phyloP scores from a whole-genome alignment of 2,329 filamentous ascomycete genomes.

The Colletotrichum filicis region DNA sequence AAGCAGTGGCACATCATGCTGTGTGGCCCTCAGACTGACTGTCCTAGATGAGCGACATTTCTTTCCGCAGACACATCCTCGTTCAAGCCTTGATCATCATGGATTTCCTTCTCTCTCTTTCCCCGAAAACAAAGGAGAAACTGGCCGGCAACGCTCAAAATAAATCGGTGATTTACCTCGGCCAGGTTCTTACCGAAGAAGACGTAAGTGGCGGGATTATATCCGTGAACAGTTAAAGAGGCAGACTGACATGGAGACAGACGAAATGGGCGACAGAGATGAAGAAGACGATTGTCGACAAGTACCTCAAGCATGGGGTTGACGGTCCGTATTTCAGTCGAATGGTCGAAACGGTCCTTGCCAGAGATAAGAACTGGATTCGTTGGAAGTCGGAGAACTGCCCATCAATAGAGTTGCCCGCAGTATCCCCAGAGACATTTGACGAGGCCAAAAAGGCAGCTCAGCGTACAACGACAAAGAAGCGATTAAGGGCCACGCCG shows the following conservation, averaged over 20 bases:
- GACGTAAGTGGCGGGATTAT: conserved; percentile 69
- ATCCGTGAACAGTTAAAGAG: not conserved
- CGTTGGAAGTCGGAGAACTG: conserved; percentile 98
- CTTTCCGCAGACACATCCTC: conserved; percentile 92
- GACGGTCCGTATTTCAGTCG: conserved; percentile 95
- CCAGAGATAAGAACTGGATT: conserved; percentile 98
- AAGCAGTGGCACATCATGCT: conserved; percentile 49
- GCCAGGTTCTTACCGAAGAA: conserved; percentile 81
- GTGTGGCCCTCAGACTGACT: conserved; percentile 36
- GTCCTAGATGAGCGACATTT: conserved; percentile 85
- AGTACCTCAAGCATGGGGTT: conserved; percentile 81
- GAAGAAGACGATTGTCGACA: conserved; percentile 80
- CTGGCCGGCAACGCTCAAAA: conserved; percentile 76
- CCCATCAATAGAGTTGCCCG: conserved; percentile 82
- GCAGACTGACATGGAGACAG: conserved; percentile 50
- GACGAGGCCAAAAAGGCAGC: conserved; percentile 74
- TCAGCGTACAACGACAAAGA: conserved; percentile 74
- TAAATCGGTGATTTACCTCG: conserved; percentile 86
- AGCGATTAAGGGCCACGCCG: conserved; percentile 74
- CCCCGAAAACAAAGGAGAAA: conserved; percentile 83
- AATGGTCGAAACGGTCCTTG: conserved; percentile 96
- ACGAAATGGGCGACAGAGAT: conserved; percentile 86
- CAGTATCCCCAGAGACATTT: conserved; percentile 77
- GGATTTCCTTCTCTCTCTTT: conserved; percentile 94
- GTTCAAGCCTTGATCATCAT: conserved; percentile 95